These are phyloP conservation scores for Lachnellula subtilissima DNA, from an alignment of 2,329 filamentous ascomycete species.

Conservation along the genomic window DNA sequence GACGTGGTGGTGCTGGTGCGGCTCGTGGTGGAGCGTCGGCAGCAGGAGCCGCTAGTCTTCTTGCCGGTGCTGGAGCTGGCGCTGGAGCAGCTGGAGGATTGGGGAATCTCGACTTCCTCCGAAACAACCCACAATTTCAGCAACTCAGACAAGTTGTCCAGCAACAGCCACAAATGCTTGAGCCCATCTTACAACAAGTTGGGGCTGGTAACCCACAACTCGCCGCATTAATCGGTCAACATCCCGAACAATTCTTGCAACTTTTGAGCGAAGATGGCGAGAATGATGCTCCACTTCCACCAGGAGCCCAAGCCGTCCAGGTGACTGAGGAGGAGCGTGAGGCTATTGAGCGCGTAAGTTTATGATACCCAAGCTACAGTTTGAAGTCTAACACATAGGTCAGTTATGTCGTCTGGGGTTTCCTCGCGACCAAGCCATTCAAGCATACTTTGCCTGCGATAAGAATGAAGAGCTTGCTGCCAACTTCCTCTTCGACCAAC, in stretches of 20 bases:
- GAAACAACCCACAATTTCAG: slow-evolving; percentile 96
- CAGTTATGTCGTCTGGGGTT: slow-evolving; percentile 92
- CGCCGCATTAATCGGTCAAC: slow-evolving; percentile 83
- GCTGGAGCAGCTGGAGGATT: slow-evolving; percentile 46
- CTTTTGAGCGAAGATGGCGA: slow-evolving; percentile 84
- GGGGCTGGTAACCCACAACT: slow-evolving; percentile 92
- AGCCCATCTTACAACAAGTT: slow-evolving; percentile 95
- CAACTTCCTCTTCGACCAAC: slow-evolving; percentile 97
- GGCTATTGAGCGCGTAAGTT: slow-evolving; percentile 85
- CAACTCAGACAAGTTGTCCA: slow-evolving; percentile 96
- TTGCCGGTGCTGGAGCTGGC: slow-evolving; percentile 34
- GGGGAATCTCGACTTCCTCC: slow-evolving; percentile 85
- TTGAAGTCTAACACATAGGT: slow-evolving; percentile 9
- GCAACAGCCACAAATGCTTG: slow-evolving; percentile 96
- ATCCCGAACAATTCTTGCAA: slow-evolving; percentile 90
- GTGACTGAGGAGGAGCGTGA: slow-evolving; percentile 96
- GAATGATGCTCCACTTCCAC: slow-evolving; percentile 77
- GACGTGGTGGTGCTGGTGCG: slow-evolving; percentile 39
- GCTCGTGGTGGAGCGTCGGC: slow-evolving; percentile 52
- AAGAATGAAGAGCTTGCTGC: slow-evolving; percentile 98
- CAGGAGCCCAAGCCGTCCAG: slow-evolving; percentile 80
- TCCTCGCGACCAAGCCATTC: slow-evolving; percentile 86
- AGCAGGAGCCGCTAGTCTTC: slow-evolving; percentile 55
- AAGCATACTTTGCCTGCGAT: slow-evolving; percentile 98
- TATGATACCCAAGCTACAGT: slow-evolving; percentile 3